Conservation (phyloP, 257 asterid species). For the Leonotis leonurus region DNA sequence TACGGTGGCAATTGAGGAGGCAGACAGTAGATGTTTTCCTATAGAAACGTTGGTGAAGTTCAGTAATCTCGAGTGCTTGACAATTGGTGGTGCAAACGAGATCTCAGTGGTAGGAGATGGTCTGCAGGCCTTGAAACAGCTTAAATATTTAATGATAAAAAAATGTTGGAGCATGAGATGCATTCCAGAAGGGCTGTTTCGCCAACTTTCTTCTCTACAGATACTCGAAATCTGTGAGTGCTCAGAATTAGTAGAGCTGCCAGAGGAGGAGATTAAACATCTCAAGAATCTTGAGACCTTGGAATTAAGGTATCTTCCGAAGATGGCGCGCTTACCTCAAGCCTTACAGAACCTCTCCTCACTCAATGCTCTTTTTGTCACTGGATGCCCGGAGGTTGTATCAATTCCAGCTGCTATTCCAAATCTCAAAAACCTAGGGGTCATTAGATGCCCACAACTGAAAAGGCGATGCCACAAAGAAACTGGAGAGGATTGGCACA, state of each 20-base stretch:
- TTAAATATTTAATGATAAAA: accelerated
- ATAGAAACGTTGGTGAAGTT: not conserved
- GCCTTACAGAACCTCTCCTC: not conserved
- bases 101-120: not conserved
- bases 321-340: slow-evolving; percentile 7
- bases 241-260: not conserved
- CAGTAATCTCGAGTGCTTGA: not conserved
- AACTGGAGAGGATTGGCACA: no score
- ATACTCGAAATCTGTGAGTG: not conserved
- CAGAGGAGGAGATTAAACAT: slow-evolving; percentile 2
- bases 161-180: not conserved
- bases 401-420: slow-evolving; percentile 16
- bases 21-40: not conserved
- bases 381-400: slow-evolving; percentile 10
- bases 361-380: not conserved
- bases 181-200: not conserved
- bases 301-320: not conserved
- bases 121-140: not conserved
- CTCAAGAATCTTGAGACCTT: not conserved
- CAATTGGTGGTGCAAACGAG: not conserved
- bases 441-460: no score
- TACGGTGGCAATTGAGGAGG: not conserved
- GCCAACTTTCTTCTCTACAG: not conserved
- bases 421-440: not conserved
- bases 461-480: no score